Evolutionary conservation across 805 yeast genomes (phyloP).

Genomic region (Ogataea salicorniae): DNA sequence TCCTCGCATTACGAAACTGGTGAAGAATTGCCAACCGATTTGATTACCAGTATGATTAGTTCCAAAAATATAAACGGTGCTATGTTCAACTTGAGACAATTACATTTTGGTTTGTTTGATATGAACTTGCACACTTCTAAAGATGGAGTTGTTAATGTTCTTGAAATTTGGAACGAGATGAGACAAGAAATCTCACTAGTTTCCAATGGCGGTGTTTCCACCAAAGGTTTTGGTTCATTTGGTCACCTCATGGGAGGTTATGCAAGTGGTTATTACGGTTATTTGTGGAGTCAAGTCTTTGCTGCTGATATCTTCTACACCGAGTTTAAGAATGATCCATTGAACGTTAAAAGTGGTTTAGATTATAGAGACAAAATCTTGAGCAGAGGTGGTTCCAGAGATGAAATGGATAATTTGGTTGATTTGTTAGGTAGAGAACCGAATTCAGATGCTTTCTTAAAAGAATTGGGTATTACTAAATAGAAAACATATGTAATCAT

Average conservation of each 20-base stretch:
- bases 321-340: slow-evolving; percentile 62
- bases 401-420: slow-evolving; percentile 56
- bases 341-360: slow-evolving; percentile 56
- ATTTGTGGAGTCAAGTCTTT: slow-evolving; percentile 79
- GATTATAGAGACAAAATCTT: slow-evolving; percentile 66
- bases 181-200: slow-evolving; percentile 59
- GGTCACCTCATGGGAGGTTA: slow-evolving; percentile 83
- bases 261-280: slow-evolving; percentile 83
- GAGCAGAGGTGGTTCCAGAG: slow-evolving; percentile 68
- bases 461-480: slow-evolving; percentile 50
- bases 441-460: slow-evolving; percentile 62
- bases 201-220: slow-evolving; percentile 46
- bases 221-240: slow-evolving; percentile 72
- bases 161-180: slow-evolving; percentile 57
- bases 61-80: slow-evolving; percentile 79
- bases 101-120: slow-evolving; percentile 76
- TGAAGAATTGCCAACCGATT: slow-evolving; percentile 49
- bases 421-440: slow-evolving; percentile 77
- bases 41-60: slow-evolving; percentile 52
- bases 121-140: slow-evolving; percentile 56
- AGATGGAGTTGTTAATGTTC: slow-evolving; percentile 46
- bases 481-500: background rate
- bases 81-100: slow-evolving; percentile 63
- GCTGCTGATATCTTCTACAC: slow-evolving; percentile 79
- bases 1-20: slow-evolving; percentile 61